Evolutionary conservation across 768 basidiomycete species (phyloP), one percentile per base, ranked within the genome.

Genomic region (Rhodotorula sphaerocarpa): DNA sequence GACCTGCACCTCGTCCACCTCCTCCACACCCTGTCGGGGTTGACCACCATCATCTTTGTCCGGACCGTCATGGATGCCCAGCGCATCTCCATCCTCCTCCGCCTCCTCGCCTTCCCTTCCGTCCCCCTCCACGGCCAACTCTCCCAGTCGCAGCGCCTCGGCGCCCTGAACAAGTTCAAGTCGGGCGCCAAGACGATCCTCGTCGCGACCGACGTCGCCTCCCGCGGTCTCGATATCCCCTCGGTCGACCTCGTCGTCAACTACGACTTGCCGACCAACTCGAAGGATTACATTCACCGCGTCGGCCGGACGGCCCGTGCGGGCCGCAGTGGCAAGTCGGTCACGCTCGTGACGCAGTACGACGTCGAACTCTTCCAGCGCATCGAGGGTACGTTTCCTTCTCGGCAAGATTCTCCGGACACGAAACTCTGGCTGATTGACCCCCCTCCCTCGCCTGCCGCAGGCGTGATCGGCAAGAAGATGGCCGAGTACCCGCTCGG

Each of bases 281-380:
- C 92, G 21, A 97, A 99, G 78, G 95, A 97, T 75, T 99, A 99
- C 76, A 95, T 99, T 53, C 95, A 99, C 74, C 84, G 95, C 47
- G 95, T 99, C 15, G 95, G 95, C 43, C 84, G 95, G 59, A 99
- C 95, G 36, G 95, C 95, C 10, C 86, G 95, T 73, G 95, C 95
- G 5, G 95, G 95, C n/a, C 83, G 95, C 46, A 84, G 90, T 3
- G 95, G 95, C 47, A 96, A 96, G 78, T 86, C 89, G 2, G 87
- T 99, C 71, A 95, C 92, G n/a, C 82, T 99, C 45, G 91, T 96
- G 28, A 90, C 93, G 9, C 95, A 99, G 76, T 99, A 97, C 75
- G 95, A 99, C 70, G 90, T 99, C 57, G 95, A 97, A 76, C 81
- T 96, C 48, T 77, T 96, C 7, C 90, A 95, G 75, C 85, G 95